Percentiles rank a stretch among this genome's conserved stretches.
Evolutionary conservation across 129 eudicot genomes (phyloP).

Genomic region (Flaveria bidentis): DNA sequence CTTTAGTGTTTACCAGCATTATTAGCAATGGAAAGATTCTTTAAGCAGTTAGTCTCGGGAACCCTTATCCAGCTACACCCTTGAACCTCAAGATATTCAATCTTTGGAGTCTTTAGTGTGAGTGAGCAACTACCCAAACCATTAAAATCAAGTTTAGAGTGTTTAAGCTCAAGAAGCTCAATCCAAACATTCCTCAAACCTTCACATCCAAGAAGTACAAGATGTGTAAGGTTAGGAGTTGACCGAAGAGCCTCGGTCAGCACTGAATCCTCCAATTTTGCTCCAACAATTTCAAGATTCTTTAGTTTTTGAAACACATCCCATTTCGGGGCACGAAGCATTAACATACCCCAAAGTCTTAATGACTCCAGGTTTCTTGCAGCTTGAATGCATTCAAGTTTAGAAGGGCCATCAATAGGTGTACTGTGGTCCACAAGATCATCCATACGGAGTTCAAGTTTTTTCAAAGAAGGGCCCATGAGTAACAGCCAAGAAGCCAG

Average conservation of each 20-base stretch:
- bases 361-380: slow-evolving; percentile 71
- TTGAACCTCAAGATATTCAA: slow-evolving; percentile 71
- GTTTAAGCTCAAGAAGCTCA: slow-evolving; percentile 60
- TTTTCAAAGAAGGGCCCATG: slow-evolving; percentile 47
- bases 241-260: slow-evolving; percentile 55
- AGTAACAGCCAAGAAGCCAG: slow-evolving; percentile 64
- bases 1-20: slow-evolving; percentile 50
- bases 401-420: slow-evolving; percentile 37
- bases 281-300: slow-evolving; percentile 88
- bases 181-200: slow-evolving; percentile 61
- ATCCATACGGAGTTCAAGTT: slow-evolving; percentile 80
- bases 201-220: slow-evolving; percentile 79
- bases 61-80: slow-evolving; percentile 82
- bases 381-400: slow-evolving; percentile 66
- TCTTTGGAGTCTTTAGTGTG: slow-evolving; percentile 55
- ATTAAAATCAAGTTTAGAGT: slow-evolving; percentile 68
- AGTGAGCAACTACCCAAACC: slow-evolving; percentile 62
- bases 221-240: slow-evolving; percentile 68
- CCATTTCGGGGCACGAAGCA: slow-evolving; percentile 72
- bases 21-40: slow-evolving; percentile 66
- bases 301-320: slow-evolving; percentile 52
- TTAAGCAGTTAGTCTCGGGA: slow-evolving; percentile 58
- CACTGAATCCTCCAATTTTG: slow-evolving; percentile 56
- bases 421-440: slow-evolving; percentile 43
- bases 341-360: slow-evolving; percentile 79